phyloP scores from a whole-genome alignment of 208 protist species.

The Leishmania turanica region DNA sequence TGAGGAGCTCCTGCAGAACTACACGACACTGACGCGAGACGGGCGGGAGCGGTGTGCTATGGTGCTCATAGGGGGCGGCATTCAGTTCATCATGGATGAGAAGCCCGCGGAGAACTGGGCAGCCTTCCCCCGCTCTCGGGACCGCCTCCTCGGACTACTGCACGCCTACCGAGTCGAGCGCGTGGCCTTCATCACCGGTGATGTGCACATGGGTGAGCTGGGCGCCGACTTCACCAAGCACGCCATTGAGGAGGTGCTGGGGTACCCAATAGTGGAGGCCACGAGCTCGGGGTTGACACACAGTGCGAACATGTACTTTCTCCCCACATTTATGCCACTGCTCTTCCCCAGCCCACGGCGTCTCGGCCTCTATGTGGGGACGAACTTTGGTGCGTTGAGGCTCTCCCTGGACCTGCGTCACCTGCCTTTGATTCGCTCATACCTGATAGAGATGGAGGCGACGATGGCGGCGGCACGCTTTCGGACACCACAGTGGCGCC shows the following conservation, averaged over 20 bases:
- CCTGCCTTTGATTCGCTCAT: constrained; percentile 11
- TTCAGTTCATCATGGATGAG: constrained; percentile 83
- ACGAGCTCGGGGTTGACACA: constrained; percentile 87
- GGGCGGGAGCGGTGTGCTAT: constrained; percentile 53
- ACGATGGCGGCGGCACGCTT: not conserved
- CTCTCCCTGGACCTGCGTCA: constrained; percentile 40
- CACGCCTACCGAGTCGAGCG: constrained; percentile 46
- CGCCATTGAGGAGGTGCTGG: constrained; percentile 40
- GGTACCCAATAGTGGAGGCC: constrained; percentile 75
- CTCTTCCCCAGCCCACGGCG: constrained; percentile 56
- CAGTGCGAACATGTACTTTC: constrained; percentile 53
- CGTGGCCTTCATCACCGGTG: constrained; percentile 80
- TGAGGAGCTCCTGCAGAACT: constrained; percentile 41
- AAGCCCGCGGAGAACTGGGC: constrained; percentile 81
- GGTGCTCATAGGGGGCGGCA: constrained; percentile 71
- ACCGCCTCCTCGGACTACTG: constrained; percentile 62
- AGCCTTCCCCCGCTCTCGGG: constrained; percentile 55
- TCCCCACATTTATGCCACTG: constrained; percentile 41
- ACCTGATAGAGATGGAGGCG: constrained; percentile 12
- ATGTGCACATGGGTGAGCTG: constrained; percentile 88
- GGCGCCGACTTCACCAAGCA: constrained; percentile 48
- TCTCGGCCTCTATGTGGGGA: constrained; percentile 61
- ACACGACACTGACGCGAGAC: constrained; percentile 19
- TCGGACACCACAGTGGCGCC: constrained; percentile 11
- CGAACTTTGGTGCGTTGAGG: constrained; percentile 67